A percentile compares a stretch with the other conserved stretches of the same genome.
Conservation (phyloP, 345 rosid species). For the Sonneratia caseolaris region DNA sequence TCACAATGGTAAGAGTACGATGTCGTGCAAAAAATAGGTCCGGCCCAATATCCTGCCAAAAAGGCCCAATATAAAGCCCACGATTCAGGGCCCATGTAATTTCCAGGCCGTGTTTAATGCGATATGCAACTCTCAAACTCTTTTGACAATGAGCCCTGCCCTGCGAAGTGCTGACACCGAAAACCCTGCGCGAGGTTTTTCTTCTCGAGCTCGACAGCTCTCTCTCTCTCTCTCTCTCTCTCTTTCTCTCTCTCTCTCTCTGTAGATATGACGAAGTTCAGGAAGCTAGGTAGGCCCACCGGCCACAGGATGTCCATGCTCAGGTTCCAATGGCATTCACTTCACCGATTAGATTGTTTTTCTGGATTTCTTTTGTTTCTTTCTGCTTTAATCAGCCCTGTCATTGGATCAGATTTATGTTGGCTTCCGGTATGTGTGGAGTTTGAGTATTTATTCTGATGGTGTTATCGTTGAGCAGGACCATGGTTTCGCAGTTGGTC, state of each 20-base stretch:
- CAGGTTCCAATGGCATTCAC: constrained; percentile 28
- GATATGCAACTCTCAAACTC: no score
- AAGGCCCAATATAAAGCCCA: no score
- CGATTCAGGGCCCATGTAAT: no score
- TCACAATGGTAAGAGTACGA: no score
- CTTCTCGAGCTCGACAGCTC: not conserved
- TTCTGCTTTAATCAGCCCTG: no score
- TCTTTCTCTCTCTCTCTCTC: constrained; percentile 8
- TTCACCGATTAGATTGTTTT: not conserved
- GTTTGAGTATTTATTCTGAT: not conserved
- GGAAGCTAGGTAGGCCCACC: constrained; percentile 69
- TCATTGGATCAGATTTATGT: no score
- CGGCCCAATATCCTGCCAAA: no score
- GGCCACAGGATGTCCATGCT: constrained; percentile 91
- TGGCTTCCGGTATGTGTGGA: not conserved
- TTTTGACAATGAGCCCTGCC: no score
- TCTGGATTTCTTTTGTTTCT: not conserved
- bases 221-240: not conserved
- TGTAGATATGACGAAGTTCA: constrained; percentile 57
- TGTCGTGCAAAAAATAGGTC: no score
- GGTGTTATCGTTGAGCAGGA: constrained; percentile 26
- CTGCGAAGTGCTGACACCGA: no score
- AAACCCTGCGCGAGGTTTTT: not conserved
- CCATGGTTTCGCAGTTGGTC: constrained; percentile 87
- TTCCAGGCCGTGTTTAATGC: no score